Conservation (phyloP, 345 rosid genomes). For the Gynandropsis gynandra region DNA sequence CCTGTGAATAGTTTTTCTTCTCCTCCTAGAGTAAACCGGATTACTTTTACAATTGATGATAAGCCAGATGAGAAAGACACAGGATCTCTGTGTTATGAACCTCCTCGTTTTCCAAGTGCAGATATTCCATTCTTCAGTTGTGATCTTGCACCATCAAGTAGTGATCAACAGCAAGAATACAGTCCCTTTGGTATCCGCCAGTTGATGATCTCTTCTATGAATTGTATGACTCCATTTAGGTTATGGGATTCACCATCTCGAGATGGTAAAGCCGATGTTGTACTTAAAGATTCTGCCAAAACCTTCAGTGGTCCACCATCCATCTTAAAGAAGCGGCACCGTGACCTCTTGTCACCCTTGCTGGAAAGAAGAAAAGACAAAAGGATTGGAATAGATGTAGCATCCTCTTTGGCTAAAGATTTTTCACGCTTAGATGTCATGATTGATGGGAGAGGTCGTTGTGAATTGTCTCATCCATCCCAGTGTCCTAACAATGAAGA, state of each 20-base stretch:
- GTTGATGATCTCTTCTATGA: slow-evolving; percentile 78
- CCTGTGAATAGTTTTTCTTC: slow-evolving; percentile 51
- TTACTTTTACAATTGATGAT: slow-evolving; percentile 30
- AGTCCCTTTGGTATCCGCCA: slow-evolving; percentile 99
- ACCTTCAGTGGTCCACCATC: slow-evolving; percentile 73
- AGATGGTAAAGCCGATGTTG: slow-evolving; percentile 67
- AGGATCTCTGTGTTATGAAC: slow-evolving; percentile 87
- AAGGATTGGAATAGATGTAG: slow-evolving; percentile 49
- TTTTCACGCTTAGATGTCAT: slow-evolving; percentile 63
- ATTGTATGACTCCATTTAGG: slow-evolving; percentile 78
- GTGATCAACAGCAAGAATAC: slow-evolving; percentile 81
- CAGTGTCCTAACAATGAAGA: slow-evolving; percentile 29
- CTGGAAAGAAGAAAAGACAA: slow-evolving; percentile 74
- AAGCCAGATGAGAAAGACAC: slow-evolving; percentile 41
- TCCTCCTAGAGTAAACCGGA: slow-evolving; percentile 26
- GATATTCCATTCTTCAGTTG: slow-evolving; percentile 94
- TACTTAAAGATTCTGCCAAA: slow-evolving; percentile 69
- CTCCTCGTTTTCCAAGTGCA: slow-evolving; percentile 94
- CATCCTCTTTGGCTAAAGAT: slow-evolving; percentile 63
- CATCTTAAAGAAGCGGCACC: slow-evolving; percentile 75
- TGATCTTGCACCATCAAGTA: slow-evolving; percentile 76
- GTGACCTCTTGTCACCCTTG: slow-evolving; percentile 83
- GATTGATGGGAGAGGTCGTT: slow-evolving; percentile 41
- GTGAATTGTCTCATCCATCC: slow-evolving; percentile 30
- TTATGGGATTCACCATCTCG: slow-evolving; percentile 83